These are phyloP conservation scores for Oenanthe javanica DNA, from an alignment of 140 eudicot genomes.

Conservation along the genomic window DNA sequence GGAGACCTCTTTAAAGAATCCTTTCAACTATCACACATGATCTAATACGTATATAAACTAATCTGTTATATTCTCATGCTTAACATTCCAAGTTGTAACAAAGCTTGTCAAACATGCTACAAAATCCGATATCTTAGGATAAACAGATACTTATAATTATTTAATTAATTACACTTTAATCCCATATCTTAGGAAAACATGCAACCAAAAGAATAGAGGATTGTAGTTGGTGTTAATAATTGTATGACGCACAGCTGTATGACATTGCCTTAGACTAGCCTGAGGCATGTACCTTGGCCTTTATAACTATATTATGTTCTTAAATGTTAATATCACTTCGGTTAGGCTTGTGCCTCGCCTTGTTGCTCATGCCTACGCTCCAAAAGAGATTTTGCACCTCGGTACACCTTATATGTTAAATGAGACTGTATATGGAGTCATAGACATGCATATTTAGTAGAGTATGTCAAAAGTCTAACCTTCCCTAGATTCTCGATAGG, in stretches of 20 bases:
- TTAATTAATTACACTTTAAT: neutral
- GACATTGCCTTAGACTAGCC: neutral
- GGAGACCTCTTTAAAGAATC: constrained; percentile 39
- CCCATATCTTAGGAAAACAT: neutral
- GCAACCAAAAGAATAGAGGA: neutral
- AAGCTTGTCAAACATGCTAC: neutral
- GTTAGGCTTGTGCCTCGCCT: neutral
- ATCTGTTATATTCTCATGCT: neutral
- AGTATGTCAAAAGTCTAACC: constrained; percentile 38
- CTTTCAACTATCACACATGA: constrained; percentile 7
- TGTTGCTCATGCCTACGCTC: neutral
- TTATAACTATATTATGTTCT: neutral
- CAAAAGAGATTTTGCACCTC: neutral
- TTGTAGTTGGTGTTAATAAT: neutral
- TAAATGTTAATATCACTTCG: neutral
- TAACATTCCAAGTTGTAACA: neutral
- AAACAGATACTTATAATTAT: neutral
- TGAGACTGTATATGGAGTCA: neutral
- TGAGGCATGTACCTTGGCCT: neutral
- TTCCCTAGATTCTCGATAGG: constrained; percentile 81
- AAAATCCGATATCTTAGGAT: neutral
- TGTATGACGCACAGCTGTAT: neutral
- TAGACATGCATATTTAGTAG: neutral
- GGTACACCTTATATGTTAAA: neutral
- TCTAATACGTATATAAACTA: neutral